Evolutionary conservation across 805 yeast species (phyloP), one percentile per base, ranked within the genome.

Genomic region (Cyberlindnera euphorbiae): DNA sequence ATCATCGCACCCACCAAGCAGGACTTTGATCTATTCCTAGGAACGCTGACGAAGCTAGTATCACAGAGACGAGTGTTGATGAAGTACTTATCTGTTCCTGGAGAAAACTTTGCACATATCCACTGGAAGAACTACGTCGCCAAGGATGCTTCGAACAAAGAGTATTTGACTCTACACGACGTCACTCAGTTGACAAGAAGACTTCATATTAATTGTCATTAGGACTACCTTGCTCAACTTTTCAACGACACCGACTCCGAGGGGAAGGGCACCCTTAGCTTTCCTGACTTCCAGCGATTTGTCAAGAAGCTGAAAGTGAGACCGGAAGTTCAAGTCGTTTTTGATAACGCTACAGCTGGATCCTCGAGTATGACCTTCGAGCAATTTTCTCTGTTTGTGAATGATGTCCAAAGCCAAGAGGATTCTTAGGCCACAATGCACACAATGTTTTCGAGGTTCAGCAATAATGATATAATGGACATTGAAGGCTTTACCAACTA

Each of bases 271-370:
- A 69, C 69, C 18, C 60, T 90, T 16, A 71, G 74, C 43, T 88
- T 87, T 50, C 69, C 67, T 3, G 87, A 85, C 45, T 90, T 90
- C 58, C 82, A 84, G 53, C 54, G 57, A 15, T 87, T 89, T 59
- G 94, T 90, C 3, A 69, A 74, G 29, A 58, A 74, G 4, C 60
- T 90, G 30, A 82, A 86, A 47, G 60, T 60, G 27, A 67, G 97
- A 38, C 62, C 66, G 6, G 97, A 89, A 41, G 60, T 89, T 2
- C 46, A 45, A 1, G 45, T 35, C 0, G 63, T 88, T 3, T 84
- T 80, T 70, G 50, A 63, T 2, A 31, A 46, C 0, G 17, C 64
- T 8, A 56, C 68, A 2, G 13, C 39, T 5, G 37, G 45, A 14
- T 28, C 46, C 5, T 50, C 41, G 4, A 26, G 28, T 8, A 53